Base-by-base conservation (phyloP, 2,329 filamentous ascomycete species). In the Trichophyton equinum region DNA sequence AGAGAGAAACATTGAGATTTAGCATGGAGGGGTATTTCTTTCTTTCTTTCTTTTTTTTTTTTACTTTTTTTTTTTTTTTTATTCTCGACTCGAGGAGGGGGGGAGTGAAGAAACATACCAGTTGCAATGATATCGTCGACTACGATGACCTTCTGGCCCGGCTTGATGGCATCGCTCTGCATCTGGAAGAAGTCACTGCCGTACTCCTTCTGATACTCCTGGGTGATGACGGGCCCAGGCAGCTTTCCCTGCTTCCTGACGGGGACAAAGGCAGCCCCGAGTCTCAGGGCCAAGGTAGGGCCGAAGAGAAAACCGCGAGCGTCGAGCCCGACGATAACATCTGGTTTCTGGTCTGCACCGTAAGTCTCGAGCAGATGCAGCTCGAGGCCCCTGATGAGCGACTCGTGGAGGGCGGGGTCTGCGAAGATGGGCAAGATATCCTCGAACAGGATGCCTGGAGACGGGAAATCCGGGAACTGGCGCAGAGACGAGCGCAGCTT, bases 101-200 rank as follows among this genome's bases (percentile, higher is more conserved):
- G 3, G 33, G 3, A 13, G 33, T 11, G 33, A 36, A 33, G 11
- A 13, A 38, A 20, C 86, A 74, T 80, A 96, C 92, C 92, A 66
- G 94, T 99, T 61, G 94, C 94, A 78, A 99, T 97, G 71, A 99
- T 95, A 74, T 99, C 94, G 75, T 99, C 94, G 36, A 99, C 91
- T 66, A 99, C 82, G 64, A 99, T 79, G 62, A 96, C 92, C 74
- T 87, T 91, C 78, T 96, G 89, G 40, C 91, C 91, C 58, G 84
- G 81, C 77, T 88, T 86, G 70, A 99, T 86, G 51, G 87, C 86
- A 74, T 88, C 91, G 67, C 82, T 79, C 79, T 99, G 94, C 80
- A 99, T 95, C 81, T 97, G 89, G 79, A 99, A 97, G 73, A 86
- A 86, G 74, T 99, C 94, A 75, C 85, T 82, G 65, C 94, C 94